Evolutionary conservation across 1,284 basidiomycete genomes (phyloP).

Genomic region (Sanghuangporus sanghuang): DNA sequence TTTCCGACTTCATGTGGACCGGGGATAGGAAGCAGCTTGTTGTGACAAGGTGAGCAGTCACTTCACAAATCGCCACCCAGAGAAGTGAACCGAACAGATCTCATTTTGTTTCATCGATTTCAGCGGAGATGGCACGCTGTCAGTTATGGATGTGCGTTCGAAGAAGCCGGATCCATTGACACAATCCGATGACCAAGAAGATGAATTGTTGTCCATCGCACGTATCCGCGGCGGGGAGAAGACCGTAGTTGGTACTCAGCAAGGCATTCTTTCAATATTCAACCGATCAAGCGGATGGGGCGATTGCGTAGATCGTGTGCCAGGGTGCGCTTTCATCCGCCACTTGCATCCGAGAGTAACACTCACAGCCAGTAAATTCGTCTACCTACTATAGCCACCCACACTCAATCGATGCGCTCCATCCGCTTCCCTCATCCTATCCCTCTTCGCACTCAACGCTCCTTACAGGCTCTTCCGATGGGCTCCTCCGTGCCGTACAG

Average conservation of each 20-base stretch:
- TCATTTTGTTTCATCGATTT: slow-evolving; percentile 46
- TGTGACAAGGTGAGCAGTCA: slow-evolving; percentile 64
- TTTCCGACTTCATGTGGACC: slow-evolving; percentile 88
- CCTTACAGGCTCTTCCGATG: slow-evolving; percentile 91
- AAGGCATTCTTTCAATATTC: slow-evolving; percentile 90
- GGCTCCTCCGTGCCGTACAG: slow-evolving; percentile 85
- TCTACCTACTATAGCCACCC: slow-evolving; percentile 60
- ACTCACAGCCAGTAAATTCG: not conserved
- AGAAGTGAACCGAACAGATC: not conserved
- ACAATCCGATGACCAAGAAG: slow-evolving; percentile 92
- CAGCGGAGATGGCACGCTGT: slow-evolving; percentile 89
- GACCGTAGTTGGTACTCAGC: slow-evolving; percentile 84
- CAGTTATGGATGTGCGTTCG: slow-evolving; percentile 82
- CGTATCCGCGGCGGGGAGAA: slow-evolving; percentile 74
- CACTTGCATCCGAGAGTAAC: not conserved
- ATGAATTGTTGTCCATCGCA: slow-evolving; percentile 84
- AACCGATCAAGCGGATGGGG: slow-evolving; percentile 83
- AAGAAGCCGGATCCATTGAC: slow-evolving; percentile 71
- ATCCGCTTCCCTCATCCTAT: slow-evolving; percentile 62
- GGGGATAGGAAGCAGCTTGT: slow-evolving; percentile 83
- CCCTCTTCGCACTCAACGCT: slow-evolving; percentile 68
- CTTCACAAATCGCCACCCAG: not conserved
- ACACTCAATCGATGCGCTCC: slow-evolving; percentile 81
- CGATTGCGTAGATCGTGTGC: slow-evolving; percentile 91
- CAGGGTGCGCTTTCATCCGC: slow-evolving; percentile 52